A percentile compares a stretch with the other conserved stretches of the same genome.
Evolutionary conservation across 2,329 filamentous ascomycete species (phyloP).

Genomic region (Cladosporium sp.): DNA sequence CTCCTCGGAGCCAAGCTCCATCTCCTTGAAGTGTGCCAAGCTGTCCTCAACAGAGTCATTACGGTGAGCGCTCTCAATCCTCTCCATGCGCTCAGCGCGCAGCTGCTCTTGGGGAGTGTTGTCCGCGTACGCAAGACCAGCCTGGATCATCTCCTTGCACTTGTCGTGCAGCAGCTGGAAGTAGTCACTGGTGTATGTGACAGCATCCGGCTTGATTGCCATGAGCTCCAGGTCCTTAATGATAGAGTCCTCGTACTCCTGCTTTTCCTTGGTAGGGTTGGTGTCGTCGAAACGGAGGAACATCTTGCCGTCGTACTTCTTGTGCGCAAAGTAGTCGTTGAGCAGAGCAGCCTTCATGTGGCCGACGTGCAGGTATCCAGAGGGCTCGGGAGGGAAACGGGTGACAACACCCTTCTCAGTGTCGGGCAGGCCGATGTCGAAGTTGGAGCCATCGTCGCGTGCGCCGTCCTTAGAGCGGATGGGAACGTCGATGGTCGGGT

Average conservation of each 20-base stretch:
- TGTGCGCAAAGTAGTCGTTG: conserved; percentile 95
- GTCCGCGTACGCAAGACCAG: conserved; percentile 88
- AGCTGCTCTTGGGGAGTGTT: conserved; percentile 89
- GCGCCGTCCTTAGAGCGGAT: conserved; percentile 45
- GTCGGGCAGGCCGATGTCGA: conserved; percentile 81
- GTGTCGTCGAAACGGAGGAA: conserved; percentile 95
- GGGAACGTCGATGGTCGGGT: conserved; percentile 60
- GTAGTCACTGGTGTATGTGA: conserved; percentile 92
- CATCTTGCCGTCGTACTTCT: conserved; percentile 86
- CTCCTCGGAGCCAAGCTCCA: conserved; percentile 79
- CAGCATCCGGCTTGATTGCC: conserved; percentile 82
- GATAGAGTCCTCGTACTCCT: conserved; percentile 93
- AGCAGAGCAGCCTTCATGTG: conserved; percentile 92
- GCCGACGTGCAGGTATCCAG: conserved; percentile 91
- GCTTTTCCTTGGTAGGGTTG: conserved; percentile 95
- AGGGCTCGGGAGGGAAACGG: conserved; percentile 90
- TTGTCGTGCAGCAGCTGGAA: conserved; percentile 89
- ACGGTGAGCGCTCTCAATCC: conserved; percentile 75
- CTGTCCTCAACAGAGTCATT: conserved; percentile 79
- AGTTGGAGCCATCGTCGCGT: conserved; percentile 77
- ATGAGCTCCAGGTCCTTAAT: conserved; percentile 86
- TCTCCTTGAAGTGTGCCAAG: conserved; percentile 81
- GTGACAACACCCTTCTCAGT: conserved; percentile 87
- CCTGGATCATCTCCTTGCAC: conserved; percentile 77
- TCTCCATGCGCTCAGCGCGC: conserved; percentile 78